Evolutionary conservation across 768 basidiomycete genomes (phyloP).

Genomic region (Guyanaporus albipodus): DNA sequence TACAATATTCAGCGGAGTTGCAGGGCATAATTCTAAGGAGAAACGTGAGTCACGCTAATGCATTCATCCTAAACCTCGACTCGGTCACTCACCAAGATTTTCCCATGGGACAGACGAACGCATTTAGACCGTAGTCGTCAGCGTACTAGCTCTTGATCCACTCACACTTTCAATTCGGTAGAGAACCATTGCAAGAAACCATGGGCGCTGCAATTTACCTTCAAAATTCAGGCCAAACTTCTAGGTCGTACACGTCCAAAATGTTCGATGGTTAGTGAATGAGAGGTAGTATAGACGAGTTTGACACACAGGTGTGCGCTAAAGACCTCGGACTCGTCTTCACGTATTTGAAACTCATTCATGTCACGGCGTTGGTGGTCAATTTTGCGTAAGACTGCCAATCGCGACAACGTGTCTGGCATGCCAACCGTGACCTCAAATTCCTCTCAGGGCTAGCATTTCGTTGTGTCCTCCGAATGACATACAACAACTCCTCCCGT

Average conservation of each 20-base stretch:
- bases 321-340: constrained; percentile 18
- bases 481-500: background rate
- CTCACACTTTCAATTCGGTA: constrained; percentile 20
- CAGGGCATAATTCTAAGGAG: background rate
- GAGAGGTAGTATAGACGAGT: background rate
- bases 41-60: constrained; percentile 5
- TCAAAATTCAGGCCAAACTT: constrained; percentile 8
- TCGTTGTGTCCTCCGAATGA: constrained; percentile 4
- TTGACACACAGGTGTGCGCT: constrained; percentile 6
- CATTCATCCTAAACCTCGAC: constrained; percentile 3
- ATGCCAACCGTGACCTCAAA: background rate
- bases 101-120: constrained; percentile 6
- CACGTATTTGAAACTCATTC: constrained; percentile 19
- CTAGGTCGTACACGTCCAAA: too few relatives aligned
- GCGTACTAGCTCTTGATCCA: constrained; percentile 13
- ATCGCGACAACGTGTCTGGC: constrained; percentile 15
- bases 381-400: constrained; percentile 14
- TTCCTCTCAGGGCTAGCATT: constrained; percentile 2
- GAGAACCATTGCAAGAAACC: constrained; percentile 3
- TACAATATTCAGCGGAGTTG: background rate
- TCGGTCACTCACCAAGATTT: too few relatives aligned
- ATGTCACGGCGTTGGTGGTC: constrained; percentile 7
- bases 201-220: constrained; percentile 2
- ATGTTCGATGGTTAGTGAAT: background rate
- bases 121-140: background rate